Percentiles rank a stretch among this genome's conserved stretches.
Evolutionary conservation across 331 rosid species (phyloP).

Genomic region (Malus hybrid): DNA sequence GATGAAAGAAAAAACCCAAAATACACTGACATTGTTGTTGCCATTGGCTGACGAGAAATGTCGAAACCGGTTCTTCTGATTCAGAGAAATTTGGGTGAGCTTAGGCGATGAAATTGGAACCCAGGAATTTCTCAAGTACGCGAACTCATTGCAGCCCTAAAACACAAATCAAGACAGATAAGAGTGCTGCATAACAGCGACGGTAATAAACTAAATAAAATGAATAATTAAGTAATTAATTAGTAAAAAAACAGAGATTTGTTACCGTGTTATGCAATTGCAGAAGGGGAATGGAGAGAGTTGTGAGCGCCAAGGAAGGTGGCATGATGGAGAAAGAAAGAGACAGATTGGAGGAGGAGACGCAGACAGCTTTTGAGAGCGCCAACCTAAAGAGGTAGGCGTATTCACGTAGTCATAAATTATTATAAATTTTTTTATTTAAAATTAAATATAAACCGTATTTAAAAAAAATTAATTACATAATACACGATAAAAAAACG

Average conservation of each 20-base stretch:
- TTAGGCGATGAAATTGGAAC: not conserved
- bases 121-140: not conserved
- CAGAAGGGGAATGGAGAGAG: not conserved
- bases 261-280: not conserved
- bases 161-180: not conserved
- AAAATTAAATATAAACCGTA: too few species aligned
- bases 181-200: not conserved
- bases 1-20: not conserved
- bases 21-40: conserved; percentile 14
- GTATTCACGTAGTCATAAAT: too few species aligned
- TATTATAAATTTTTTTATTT: too few species aligned
- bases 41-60: conserved; percentile 14
- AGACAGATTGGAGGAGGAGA: not conserved
- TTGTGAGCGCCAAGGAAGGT: not conserved
- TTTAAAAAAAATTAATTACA: too few species aligned
- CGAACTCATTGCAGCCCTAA: conserved; percentile 6
- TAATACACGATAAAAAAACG: too few species aligned
- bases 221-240: not conserved
- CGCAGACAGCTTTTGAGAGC: not conserved
- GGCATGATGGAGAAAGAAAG: not conserved
- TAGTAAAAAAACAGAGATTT: not conserved
- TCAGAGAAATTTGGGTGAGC: conserved; percentile 10
- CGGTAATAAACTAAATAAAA: not conserved
- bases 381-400: not conserved
- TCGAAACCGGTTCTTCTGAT: conserved; percentile 1